Evolutionary conservation across 1,284 basidiomycete genomes (phyloP), one percentile per base, ranked within the genome.

Genomic region (Athelia psychrophila): DNA sequence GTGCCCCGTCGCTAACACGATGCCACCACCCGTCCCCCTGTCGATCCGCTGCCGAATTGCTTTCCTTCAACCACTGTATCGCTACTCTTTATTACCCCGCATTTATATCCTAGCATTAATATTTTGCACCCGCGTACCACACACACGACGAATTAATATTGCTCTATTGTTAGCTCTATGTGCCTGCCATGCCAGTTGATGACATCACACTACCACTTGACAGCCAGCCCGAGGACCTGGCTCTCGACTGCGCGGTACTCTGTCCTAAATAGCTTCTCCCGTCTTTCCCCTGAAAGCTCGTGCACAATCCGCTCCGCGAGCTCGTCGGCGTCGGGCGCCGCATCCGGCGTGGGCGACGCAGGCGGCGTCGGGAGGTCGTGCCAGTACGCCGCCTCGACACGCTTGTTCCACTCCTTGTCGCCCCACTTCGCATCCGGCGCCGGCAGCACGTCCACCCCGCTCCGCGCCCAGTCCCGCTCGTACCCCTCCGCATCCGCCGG

Each of bases 191-290:
- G 13, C 55, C 46, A 49, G 57, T 52, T 57, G 52, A 46, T 50
- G 27, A 30, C 27, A 30, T 30, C 13, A 13, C 13, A 48, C 73
- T 74, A 94, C 92, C 93, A 95, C 61, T 87, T 86, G 8, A 94
- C 93, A 12, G 88, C 86, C 47, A 93, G 73, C 13, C 87, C 86
- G 40, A 89, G 71, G 36, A 94, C 85, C 64, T 96, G 92, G 67
- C 86, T 91, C 69, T 93, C 91, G 0, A 98, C 93, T 20, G 89
- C 91, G 52, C 84, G 79, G 68, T 95, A 98, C 62, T 83, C 74
- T 4, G 95, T 96, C 64, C 91, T 76, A 62, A 97, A 82, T n/a
- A 84, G 65, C 64, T 67, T 32, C 51, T 63, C 10, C 16, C 44
- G 5, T 24, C 95, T n/a, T 23, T 8, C 19, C 24, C 24, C 24